Evolutionary conservation across 2,329 filamentous ascomycete species (phyloP).

Genomic region (Pezicula rhizophila): DNA sequence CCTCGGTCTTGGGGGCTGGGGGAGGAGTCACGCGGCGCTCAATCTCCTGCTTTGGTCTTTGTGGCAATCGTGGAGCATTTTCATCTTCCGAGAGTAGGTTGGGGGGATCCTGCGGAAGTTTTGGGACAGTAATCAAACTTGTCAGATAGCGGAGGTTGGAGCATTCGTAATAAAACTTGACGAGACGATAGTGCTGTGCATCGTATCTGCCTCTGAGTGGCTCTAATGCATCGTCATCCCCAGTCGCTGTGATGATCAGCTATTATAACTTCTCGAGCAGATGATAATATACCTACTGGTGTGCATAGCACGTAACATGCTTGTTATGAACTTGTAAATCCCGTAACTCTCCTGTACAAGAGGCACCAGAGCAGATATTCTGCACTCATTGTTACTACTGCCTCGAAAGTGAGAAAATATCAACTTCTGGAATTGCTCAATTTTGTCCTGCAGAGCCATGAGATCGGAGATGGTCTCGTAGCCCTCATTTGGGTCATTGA

Average conservation of each 20-base stretch:
- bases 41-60: slow-evolving; percentile 70
- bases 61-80: slow-evolving; percentile 73
- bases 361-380: slow-evolving; percentile 88
- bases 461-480: slow-evolving; percentile 95
- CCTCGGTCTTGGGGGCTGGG: slow-evolving; percentile 61
- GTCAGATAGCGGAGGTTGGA: slow-evolving; percentile 96
- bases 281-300: slow-evolving; percentile 58
- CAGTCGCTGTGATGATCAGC: slow-evolving; percentile 55
- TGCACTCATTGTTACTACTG: slow-evolving; percentile 90
- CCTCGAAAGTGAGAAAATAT: slow-evolving; percentile 95
- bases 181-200: slow-evolving; percentile 90
- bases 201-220: slow-evolving; percentile 86
- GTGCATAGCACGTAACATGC: slow-evolving; percentile 98
- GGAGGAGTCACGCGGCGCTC: slow-evolving; percentile 65
- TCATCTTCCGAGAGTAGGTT: slow-evolving; percentile 84
- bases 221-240: slow-evolving; percentile 86
- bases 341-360: slow-evolving; percentile 97
- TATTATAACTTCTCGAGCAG: not conserved
- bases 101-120: slow-evolving; percentile 88
- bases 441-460: slow-evolving; percentile 95
- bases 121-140: slow-evolving; percentile 91
- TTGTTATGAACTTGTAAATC: slow-evolving; percentile 99
- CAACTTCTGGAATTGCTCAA: slow-evolving; percentile 96
- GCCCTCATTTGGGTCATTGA: slow-evolving; percentile 97
- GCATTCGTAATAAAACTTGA: slow-evolving; percentile 99